These are phyloP conservation scores for Neurospora sp. DNA, from an alignment of 495 filamentous ascomycete genomes.

Conservation along the genomic window DNA sequence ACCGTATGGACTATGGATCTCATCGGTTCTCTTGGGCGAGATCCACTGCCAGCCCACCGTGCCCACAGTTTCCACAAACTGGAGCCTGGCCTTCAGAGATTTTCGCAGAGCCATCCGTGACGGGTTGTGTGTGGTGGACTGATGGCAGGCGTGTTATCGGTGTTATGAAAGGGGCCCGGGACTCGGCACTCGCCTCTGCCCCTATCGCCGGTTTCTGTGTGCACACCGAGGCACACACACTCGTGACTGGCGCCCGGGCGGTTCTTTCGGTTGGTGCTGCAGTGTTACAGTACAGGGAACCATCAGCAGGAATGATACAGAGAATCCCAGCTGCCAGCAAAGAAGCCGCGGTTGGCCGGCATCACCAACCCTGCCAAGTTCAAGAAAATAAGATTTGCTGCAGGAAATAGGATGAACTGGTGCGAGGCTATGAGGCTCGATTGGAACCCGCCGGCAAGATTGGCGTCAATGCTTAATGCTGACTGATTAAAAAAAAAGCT, in stretches of 20 bases:
- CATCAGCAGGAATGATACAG: neutral
- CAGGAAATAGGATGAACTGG: neutral
- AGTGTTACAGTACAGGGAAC: neutral
- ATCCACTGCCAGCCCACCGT: neutral
- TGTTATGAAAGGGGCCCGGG: neutral
- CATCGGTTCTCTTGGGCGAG: neutral
- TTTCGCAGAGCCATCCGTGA: neutral
- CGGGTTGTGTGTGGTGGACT: neutral
- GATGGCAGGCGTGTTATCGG: neutral
- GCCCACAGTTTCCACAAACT: neutral
- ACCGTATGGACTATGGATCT: neutral
- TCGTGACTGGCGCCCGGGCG: neutral
- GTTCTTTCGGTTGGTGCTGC: neutral
- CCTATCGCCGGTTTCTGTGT: neutral
- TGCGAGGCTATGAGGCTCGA: neutral
- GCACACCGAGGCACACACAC: neutral
- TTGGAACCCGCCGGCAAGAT: neutral
- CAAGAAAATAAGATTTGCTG: neutral
- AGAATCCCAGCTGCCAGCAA: neutral
- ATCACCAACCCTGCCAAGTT: neutral
- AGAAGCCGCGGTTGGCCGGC: neutral
- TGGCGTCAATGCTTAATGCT: neutral
- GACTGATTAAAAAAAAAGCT: neutral
- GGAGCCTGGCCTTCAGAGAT: neutral
- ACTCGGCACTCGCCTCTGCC: constrained; percentile 4